Evolutionary conservation across 164 flowering plant genomes (phyloP).

Genomic region (Magnolia sinica): DNA sequence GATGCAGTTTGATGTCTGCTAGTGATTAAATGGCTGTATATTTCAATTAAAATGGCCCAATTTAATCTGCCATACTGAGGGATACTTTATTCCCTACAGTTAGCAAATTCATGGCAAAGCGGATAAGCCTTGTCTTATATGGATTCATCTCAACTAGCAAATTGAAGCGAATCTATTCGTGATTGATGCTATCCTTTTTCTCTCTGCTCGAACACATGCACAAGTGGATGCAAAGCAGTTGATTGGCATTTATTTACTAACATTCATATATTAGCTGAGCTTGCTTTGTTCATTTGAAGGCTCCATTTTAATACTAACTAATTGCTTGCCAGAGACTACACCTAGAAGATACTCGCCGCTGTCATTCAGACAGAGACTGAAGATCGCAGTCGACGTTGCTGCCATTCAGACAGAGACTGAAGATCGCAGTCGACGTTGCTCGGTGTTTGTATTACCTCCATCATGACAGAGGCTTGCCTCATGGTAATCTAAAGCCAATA

Average conservation of each 20-base stretch:
- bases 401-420: conserved; percentile 72
- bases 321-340: conserved; percentile 57
- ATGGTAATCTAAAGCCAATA: conserved; percentile 90
- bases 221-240: background rate
- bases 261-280: background rate
- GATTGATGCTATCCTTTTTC: background rate
- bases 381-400: conserved; percentile 77
- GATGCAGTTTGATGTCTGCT: no score
- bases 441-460: conserved; percentile 70
- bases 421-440: conserved; percentile 78
- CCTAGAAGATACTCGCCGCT: conserved; percentile 73
- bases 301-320: background rate
- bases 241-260: background rate
- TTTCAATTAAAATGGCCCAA: no score
- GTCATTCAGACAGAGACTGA: conserved; percentile 74
- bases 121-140: background rate
- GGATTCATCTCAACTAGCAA: background rate
- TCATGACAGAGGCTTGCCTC: conserved; percentile 68
- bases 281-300: background rate
- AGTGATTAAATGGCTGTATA: no score
- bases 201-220: background rate
- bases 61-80: no score
- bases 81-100: no score
- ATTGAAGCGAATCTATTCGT: background rate
- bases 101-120: no score